These are phyloP conservation scores for Penicillium salamii DNA, from an alignment of 495 filamentous ascomycete genomes.

Conservation along the genomic window DNA sequence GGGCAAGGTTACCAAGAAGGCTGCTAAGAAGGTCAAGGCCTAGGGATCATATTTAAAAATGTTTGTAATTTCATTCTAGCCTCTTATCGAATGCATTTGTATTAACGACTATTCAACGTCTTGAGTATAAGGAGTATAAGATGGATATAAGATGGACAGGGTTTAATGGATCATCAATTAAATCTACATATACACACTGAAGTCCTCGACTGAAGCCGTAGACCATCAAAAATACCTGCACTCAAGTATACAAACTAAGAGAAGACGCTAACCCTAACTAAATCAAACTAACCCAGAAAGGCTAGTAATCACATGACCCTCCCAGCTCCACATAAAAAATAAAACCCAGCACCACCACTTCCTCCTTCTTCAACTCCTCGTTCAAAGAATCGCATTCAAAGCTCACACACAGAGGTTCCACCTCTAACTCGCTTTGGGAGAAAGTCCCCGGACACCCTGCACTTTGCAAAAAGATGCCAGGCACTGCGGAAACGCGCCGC, in stretches of 20 bases:
- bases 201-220: too few species aligned
- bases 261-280: not conserved
- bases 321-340: slow-evolving; percentile 18
- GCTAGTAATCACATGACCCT: slow-evolving; percentile 26
- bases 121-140: too few species aligned
- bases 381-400: slow-evolving; percentile 99
- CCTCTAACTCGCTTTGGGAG: slow-evolving; percentile 79
- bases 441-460: slow-evolving; percentile 99
- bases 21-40: slow-evolving; percentile 34
- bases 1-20: slow-evolving; percentile 35
- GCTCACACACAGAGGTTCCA: slow-evolving; percentile 79
- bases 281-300: not conserved
- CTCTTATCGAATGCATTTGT: slow-evolving; percentile 15
- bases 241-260: too few species aligned
- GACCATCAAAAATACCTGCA: too few species aligned
- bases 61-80: slow-evolving; percentile 11
- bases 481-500: slow-evolving; percentile 95
- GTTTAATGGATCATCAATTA: too few species aligned
- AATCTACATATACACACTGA: too few species aligned
- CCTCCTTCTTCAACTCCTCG: slow-evolving; percentile 68
- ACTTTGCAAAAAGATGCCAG: slow-evolving; percentile 41
- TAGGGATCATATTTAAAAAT: slow-evolving; percentile 28
- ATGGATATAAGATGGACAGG: too few species aligned
- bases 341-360: slow-evolving; percentile 18
- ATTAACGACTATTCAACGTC: not conserved